These are phyloP conservation scores for Lasiosphaeria ovina DNA, from an alignment of 495 filamentous ascomycete species.

Conservation along the genomic window DNA sequence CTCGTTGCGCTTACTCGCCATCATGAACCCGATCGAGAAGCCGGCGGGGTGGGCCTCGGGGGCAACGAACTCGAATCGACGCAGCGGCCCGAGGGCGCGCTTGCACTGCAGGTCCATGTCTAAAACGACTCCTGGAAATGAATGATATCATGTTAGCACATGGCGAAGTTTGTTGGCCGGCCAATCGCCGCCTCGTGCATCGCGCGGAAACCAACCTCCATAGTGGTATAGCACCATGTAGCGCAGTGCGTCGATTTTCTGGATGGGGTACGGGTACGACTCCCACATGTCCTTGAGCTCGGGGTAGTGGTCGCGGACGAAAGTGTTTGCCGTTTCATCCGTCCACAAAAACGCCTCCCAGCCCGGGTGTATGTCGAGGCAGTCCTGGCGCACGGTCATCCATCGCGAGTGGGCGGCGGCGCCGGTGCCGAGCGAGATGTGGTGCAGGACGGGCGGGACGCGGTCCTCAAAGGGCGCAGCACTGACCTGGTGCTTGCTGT, in stretches of 20 bases:
- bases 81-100: slow-evolving; percentile 37
- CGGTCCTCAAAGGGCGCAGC: slow-evolving; percentile 31
- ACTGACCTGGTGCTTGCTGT: slow-evolving; percentile 29
- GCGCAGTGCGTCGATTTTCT: slow-evolving; percentile 36
- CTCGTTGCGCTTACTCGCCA: slow-evolving; percentile 34
- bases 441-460: slow-evolving; percentile 39
- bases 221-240: slow-evolving; percentile 40
- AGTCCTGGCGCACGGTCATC: slow-evolving; percentile 33
- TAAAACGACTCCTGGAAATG: slow-evolving; percentile 30
- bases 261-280: slow-evolving; percentile 34
- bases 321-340: slow-evolving; percentile 29
- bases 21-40: slow-evolving; percentile 46
- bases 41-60: slow-evolving; percentile 39
- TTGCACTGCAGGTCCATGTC: slow-evolving; percentile 46
- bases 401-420: slow-evolving; percentile 27
- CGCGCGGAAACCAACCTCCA: slow-evolving; percentile 24
- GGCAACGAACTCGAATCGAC: slow-evolving; percentile 41
- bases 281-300: slow-evolving; percentile 28
- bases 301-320: slow-evolving; percentile 33
- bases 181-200: background rate
- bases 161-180: background rate
- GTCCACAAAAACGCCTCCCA: slow-evolving; percentile 41
- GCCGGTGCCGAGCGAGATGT: slow-evolving; percentile 35
- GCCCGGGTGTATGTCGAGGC: slow-evolving; percentile 36
- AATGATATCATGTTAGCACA: background rate